Conservation (phyloP, 495 filamentous ascomycete genomes). For the Penicillium mononematosum region DNA sequence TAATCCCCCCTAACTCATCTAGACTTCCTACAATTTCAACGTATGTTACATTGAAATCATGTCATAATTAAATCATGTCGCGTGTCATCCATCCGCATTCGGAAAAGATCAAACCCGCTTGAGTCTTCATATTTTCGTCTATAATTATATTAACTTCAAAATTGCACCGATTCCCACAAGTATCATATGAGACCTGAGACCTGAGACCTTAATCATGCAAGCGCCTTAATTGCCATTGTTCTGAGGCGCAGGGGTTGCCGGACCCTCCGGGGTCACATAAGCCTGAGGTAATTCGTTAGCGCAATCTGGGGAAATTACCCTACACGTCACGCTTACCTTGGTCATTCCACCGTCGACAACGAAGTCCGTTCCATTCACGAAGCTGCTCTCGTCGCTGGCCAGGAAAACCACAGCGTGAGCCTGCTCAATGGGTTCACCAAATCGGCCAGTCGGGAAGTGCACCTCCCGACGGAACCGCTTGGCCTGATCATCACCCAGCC, state of each 20-base stretch:
- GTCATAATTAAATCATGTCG: slow-evolving; percentile 6
- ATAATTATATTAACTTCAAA: not conserved
- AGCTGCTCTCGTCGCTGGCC: slow-evolving; percentile 91
- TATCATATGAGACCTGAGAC: not conserved
- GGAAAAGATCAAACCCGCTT: not conserved
- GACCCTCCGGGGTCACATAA: slow-evolving; percentile 89
- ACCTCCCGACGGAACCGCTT: slow-evolving; percentile 87
- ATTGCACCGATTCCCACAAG: not conserved
- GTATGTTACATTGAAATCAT: not conserved
- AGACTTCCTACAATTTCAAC: too few relatives aligned
- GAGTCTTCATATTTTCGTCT: not conserved
- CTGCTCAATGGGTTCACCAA: slow-evolving; percentile 94
- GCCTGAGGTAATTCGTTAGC: slow-evolving; percentile 48
- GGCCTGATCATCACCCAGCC: slow-evolving; percentile 82
- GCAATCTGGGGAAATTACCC: not conserved
- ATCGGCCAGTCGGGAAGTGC: slow-evolving; percentile 92
- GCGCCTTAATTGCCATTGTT: slow-evolving; percentile 52
- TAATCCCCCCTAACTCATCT: not conserved
- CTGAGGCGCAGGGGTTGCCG: slow-evolving; percentile 63
- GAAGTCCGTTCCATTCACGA: slow-evolving; percentile 90
- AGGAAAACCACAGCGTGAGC: slow-evolving; percentile 92
- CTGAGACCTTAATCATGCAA: not conserved
- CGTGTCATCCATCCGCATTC: not conserved
- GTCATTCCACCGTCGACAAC: slow-evolving; percentile 97
- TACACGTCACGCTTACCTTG: slow-evolving; percentile 49